Evolutionary conservation across 2,329 filamentous ascomycete genomes (phyloP).

Genomic region (Myriosclerotinia scirpicola): DNA sequence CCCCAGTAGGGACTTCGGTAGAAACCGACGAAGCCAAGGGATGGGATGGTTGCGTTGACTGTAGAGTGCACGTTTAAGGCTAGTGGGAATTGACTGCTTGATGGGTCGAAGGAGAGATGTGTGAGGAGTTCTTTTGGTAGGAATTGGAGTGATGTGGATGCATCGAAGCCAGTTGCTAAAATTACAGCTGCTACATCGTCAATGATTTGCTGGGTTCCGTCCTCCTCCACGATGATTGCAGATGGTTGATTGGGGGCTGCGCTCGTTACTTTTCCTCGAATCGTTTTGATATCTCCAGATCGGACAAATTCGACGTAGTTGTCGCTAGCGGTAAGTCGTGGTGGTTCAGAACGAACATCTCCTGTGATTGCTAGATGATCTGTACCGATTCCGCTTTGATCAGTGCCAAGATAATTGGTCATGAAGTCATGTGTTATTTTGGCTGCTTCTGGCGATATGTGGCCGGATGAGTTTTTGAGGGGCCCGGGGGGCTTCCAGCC

Average conservation of each 20-base stretch:
- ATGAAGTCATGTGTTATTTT: constrained; percentile 54
- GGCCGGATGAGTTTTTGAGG: constrained; percentile 63
- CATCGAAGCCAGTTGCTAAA: constrained; percentile 73
- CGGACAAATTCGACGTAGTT: constrained; percentile 74
- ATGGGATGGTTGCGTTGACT: constrained; percentile 58
- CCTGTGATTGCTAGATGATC: constrained; percentile 40
- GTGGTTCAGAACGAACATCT: constrained; percentile 47
- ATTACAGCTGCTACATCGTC: constrained; percentile 65
- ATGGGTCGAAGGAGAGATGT: constrained; percentile 56
- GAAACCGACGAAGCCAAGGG: constrained; percentile 77
- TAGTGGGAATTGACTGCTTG: constrained; percentile 52
- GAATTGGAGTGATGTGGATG: constrained; percentile 63
- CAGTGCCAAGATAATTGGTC: constrained; percentile 49
- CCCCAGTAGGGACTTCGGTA: constrained; percentile 86
- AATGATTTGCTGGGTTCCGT: constrained; percentile 41
- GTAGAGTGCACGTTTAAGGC: constrained; percentile 68
- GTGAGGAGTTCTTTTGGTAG: constrained; percentile 57
- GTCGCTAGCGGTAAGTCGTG: constrained; percentile 69
- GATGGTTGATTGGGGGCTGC: background rate
- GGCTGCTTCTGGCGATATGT: constrained; percentile 60
- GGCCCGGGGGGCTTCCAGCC: constrained; percentile 57
- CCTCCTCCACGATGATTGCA: constrained; percentile 40
- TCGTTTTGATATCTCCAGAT: constrained; percentile 54
- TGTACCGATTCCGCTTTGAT: constrained; percentile 51
- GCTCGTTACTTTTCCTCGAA: constrained; percentile 39